These are phyloP conservation scores for Onygenales sp. DNA, from an alignment of 2,329 filamentous ascomycete genomes.

Conservation along the genomic window DNA sequence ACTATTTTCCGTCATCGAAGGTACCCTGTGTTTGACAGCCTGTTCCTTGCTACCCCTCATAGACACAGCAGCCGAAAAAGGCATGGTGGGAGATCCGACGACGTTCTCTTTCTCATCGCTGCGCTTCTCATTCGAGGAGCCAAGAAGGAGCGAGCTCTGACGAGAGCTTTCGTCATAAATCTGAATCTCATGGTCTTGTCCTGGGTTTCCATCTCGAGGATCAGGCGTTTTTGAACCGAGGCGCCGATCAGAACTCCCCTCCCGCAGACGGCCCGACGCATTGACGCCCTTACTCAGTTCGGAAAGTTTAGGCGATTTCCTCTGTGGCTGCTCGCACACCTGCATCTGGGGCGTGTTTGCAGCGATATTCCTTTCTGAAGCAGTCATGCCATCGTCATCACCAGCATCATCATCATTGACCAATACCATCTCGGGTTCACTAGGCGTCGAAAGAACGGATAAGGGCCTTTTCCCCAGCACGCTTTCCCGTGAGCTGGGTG, in stretches of 20 bases:
- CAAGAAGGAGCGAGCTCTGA: background rate
- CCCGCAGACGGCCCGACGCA: slow-evolving; percentile 1
- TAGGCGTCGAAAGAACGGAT: slow-evolving; percentile 28
- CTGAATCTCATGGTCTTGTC: background rate
- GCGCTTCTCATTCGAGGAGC: background rate
- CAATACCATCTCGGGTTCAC: slow-evolving; percentile 25
- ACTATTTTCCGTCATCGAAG: too few species aligned
- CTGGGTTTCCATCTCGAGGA: background rate
- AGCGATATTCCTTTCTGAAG: slow-evolving; percentile 33
- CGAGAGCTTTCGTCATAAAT: background rate
- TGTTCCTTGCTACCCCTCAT: too few species aligned
- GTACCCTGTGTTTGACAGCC: too few species aligned
- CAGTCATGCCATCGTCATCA: slow-evolving; percentile 18
- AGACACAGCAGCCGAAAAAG: background rate
- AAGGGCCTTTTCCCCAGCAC: slow-evolving; percentile 34
- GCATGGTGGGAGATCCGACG: background rate
- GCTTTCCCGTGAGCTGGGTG: slow-evolving; percentile 28
- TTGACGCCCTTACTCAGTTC: slow-evolving; percentile 17
- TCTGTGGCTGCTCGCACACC: slow-evolving; percentile 10
- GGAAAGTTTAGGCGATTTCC: slow-evolving; percentile 29
- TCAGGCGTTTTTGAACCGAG: too few species aligned
- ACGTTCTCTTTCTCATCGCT: background rate
- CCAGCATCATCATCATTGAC: slow-evolving; percentile 21
- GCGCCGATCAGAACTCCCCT: background rate
- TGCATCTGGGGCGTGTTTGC: slow-evolving; percentile 11